These are phyloP conservation scores for Dichotomocladium elegans DNA, from an alignment of 371 early-diverging fungal genomes.

Conservation along the genomic window DNA sequence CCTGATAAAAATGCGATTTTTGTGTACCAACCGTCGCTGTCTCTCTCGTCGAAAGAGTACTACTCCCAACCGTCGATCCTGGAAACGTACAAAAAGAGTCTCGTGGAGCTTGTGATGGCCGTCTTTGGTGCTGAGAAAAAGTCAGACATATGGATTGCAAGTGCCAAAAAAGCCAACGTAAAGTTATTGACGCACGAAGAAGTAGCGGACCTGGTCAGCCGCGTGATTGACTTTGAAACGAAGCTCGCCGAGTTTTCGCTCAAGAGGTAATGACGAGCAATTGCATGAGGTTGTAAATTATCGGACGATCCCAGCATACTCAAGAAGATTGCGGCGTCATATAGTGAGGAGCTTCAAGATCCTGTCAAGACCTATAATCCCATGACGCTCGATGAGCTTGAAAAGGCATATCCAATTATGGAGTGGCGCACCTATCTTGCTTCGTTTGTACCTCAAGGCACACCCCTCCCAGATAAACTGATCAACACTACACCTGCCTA, in stretches of 20 bases:
- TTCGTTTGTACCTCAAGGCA: neutral
- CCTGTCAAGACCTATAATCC: conserved; percentile 54
- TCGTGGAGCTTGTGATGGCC: too few relatives aligned
- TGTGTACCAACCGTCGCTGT: conserved; percentile 47
- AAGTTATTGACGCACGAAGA: conserved; percentile 8
- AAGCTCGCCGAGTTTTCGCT: conserved; percentile 31
- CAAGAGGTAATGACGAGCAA: neutral
- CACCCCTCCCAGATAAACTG: conserved; percentile 1
- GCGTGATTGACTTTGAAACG: conserved; percentile 47
- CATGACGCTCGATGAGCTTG: conserved; percentile 28
- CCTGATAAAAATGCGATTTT: conserved; percentile 39
- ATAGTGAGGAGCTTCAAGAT: conserved; percentile 43
- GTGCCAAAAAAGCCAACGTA: conserved; percentile 1
- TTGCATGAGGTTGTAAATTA: neutral
- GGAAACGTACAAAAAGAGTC: too few relatives aligned
- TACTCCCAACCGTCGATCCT: too few relatives aligned
- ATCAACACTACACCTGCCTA: conserved; percentile 8
- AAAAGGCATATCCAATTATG: conserved; percentile 17
- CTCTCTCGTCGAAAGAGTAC: conserved; percentile 57
- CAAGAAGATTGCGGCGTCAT: neutral
- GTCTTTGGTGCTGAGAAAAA: conserved; percentile 11
- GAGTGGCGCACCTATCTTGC: conserved; percentile 17
- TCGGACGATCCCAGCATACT: neutral
- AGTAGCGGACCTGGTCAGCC: conserved; percentile 20
- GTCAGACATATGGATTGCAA: too few relatives aligned